These are phyloP conservation scores for Diutina siamensis DNA, from an alignment of 1,139 yeast genomes.

Conservation along the genomic window DNA sequence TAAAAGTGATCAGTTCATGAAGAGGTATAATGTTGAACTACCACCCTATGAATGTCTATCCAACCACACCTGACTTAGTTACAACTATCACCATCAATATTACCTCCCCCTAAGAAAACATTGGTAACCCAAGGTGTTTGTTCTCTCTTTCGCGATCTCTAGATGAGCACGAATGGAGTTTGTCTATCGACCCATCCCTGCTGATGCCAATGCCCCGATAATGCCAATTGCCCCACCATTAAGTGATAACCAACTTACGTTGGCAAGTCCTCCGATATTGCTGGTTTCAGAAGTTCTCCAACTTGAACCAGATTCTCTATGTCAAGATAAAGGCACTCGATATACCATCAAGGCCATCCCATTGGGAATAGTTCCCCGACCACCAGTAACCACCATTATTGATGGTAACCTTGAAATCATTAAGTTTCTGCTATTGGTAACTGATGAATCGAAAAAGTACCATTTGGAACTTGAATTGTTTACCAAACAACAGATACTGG, in stretches of 20 bases:
- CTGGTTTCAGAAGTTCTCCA: not conserved
- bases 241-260: not conserved
- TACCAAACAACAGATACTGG: constrained; percentile 17
- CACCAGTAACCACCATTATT: constrained; percentile 13
- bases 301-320: not conserved
- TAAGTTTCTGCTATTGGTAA: constrained; percentile 15
- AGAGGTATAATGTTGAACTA: too few species aligned
- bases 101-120: too few species aligned
- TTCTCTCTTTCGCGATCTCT: too few species aligned
- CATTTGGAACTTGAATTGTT: constrained; percentile 17
- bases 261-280: not conserved
- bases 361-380: not conserved
- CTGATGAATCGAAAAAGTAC: constrained; percentile 8
- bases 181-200: not conserved
- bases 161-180: too few species aligned
- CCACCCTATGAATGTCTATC: too few species aligned
- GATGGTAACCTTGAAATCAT: constrained; percentile 19
- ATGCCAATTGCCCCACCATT: not conserved
- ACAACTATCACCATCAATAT: too few species aligned
- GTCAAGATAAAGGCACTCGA: not conserved
- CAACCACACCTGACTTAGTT: too few species aligned
- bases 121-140: too few species aligned
- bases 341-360: not conserved
- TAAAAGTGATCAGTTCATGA: too few species aligned
- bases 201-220: not conserved